Conservation (phyloP, 106 monocot genomes). For the Alisma plantagoaquatica region DNA sequence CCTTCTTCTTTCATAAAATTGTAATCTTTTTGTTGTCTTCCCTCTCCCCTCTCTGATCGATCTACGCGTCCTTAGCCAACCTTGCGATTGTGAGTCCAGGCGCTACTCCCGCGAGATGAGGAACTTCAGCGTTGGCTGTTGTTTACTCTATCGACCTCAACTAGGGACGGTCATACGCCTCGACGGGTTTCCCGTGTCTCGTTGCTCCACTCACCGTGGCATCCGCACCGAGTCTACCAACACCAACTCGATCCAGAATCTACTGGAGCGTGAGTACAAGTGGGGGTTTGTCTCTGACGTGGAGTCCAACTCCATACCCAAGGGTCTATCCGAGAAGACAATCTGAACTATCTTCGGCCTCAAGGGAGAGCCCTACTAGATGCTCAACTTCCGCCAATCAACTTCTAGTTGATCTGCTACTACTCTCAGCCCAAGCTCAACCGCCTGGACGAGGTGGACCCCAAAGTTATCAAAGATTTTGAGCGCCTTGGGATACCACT, state of each 20-base stretch:
- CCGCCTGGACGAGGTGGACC: conserved; percentile 76
- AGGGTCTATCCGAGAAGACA: conserved; percentile 73
- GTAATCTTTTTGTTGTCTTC: too few relatives aligned
- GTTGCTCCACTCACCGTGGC: too few relatives aligned
- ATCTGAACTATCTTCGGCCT: conserved; percentile 59
- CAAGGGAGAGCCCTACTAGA: conserved; percentile 79
- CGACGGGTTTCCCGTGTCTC: too few relatives aligned
- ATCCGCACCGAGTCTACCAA: too few relatives aligned
- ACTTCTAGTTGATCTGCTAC: conserved; percentile 70
- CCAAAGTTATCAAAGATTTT: conserved; percentile 57
- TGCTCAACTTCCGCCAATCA: conserved; percentile 72
- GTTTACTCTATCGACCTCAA: too few relatives aligned
- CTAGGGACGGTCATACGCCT: too few relatives aligned
- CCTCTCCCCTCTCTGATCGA: too few relatives aligned
- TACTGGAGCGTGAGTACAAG: conserved; percentile 59
- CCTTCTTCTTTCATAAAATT: too few relatives aligned
- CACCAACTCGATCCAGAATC: conserved; percentile 41
- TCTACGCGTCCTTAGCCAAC: too few relatives aligned
- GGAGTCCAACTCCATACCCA: conserved; percentile 82
- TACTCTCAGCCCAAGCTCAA: conserved; percentile 74
- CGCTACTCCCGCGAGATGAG: too few relatives aligned
- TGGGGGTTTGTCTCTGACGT: conserved; percentile 78
- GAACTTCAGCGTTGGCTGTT: too few relatives aligned
- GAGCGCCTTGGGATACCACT: conserved; percentile 69
- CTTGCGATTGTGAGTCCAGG: too few relatives aligned